phyloP scores from a whole-genome alignment of 2,329 filamentous ascomycete species.

The Aspergillus carbonarius region DNA sequence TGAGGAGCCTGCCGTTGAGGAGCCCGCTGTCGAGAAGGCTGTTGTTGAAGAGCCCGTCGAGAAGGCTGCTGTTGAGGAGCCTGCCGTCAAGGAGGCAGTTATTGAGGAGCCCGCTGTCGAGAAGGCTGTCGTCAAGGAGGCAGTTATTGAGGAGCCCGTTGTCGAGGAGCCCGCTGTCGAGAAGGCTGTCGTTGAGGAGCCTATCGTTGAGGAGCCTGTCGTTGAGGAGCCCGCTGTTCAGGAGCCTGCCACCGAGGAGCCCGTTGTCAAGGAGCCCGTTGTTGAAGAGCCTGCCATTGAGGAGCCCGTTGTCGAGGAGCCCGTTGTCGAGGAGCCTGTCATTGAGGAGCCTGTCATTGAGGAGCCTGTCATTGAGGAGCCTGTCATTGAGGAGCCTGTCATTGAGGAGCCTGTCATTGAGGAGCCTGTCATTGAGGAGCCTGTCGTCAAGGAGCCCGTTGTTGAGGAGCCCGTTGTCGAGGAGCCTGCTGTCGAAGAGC shows the following conservation, averaged over 20 bases:
- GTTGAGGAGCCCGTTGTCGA: conserved; percentile 3
- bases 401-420: conserved; percentile 8
- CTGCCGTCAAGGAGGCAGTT: neutral
- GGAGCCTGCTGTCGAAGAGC: neutral
- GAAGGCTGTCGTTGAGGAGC: conserved; percentile 1
- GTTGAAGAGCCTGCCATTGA: neutral
- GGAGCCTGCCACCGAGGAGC: too few species aligned
- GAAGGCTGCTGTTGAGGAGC: neutral
- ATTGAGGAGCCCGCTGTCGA: conserved; percentile 2
- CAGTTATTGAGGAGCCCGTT: conserved; percentile 7
- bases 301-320: neutral
- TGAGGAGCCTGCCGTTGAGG: neutral
- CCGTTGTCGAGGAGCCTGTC: neutral
- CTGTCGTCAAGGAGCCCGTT: neutral
- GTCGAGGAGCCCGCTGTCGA: neutral
- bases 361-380: neutral
- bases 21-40: neutral
- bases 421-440: neutral
- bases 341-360: neutral
- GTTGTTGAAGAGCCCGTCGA: conserved; percentile 1
- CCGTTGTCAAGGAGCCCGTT: neutral
- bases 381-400: neutral
- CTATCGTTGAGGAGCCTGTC: conserved; percentile 4
- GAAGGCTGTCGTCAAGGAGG: neutral
- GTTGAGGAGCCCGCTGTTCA: too few species aligned